Conservation (phyloP, 176 grass and related monocot species). For the Themeda triandra region DNA sequence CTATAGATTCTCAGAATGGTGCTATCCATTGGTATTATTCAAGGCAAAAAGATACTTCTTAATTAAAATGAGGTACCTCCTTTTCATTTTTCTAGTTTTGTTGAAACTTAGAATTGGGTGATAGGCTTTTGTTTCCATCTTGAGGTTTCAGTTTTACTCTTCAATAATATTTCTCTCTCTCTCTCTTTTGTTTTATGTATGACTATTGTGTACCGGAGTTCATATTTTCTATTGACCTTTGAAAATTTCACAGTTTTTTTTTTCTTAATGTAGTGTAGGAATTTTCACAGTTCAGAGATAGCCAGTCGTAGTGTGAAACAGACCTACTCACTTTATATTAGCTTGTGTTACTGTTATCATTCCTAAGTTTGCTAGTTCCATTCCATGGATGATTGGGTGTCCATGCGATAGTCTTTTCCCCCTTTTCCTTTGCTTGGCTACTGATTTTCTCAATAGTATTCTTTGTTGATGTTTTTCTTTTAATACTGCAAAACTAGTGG, state of each 20-base stretch:
- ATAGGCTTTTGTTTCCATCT: not conserved
- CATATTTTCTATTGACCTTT: conserved; percentile 6
- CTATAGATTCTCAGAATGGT: not conserved
- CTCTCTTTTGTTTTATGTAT: not conserved
- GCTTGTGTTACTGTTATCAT: conserved; percentile 8
- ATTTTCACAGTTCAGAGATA: not conserved
- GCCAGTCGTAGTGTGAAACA: not conserved
- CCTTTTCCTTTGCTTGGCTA: conserved; percentile 6
- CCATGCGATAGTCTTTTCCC: not conserved
- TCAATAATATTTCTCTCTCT: conserved; percentile 2
- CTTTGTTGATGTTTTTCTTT: not conserved
- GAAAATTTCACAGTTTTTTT: not conserved
- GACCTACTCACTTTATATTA: conserved; percentile 1
- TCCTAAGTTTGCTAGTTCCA: conserved; percentile 1
- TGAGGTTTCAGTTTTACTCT: not conserved
- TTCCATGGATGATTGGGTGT: not conserved
- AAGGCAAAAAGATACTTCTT: not conserved
- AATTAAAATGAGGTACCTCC: too few species aligned
- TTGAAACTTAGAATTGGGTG: not conserved
- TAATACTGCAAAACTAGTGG: not conserved
- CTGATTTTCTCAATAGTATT: conserved; percentile 5
- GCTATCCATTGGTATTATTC: too few species aligned
- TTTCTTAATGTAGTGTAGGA: not conserved
- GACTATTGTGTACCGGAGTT: not conserved
- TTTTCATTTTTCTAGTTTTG: not conserved